Evolutionary conservation across 2,329 filamentous ascomycete genomes (phyloP), one percentile per base, ranked within the genome.

Genomic region (Verticillium longisporum): DNA sequence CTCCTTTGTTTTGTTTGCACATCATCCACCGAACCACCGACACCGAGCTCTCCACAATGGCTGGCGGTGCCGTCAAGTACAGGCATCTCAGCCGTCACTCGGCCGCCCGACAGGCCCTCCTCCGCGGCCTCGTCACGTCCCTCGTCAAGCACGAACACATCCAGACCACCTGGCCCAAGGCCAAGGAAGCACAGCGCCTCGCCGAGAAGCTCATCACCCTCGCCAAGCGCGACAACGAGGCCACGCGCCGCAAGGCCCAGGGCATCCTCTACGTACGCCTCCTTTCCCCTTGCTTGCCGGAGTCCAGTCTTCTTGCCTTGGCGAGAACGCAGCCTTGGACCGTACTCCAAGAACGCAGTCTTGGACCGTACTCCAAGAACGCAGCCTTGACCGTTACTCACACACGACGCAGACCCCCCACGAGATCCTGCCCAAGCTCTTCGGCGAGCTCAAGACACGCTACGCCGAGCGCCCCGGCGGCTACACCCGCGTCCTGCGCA

Each of bases 171-270:
- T 97, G 90, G 83, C 88, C 89, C 74, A 98, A 98, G 79, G 95
- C 95, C 56, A 99, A 98, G 78, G 95, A 99, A 80, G 91, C 95
- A 21, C 95, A 99, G 78, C 85, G 91, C 54, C 75, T 98, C 68
- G 95, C 93, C 7, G 95, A 99, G 73, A 96, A 96, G 80, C 81
- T 98, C 67, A 93, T 99, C 70, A 97, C 93, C 4, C 76, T 97
- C 68, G 94, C 91, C 21, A 99, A 98, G 84, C 90, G 88, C 78
- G 92, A 97, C 74, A 96, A 94, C 50, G 88, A 92, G 70, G 90
- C 91, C 21, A 89, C 88, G 63, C 83, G 85, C 73, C 83, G 87
- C 72, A 85, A 84, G 67, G 94, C 92, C n/a, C 79, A 88, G 69
- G 85, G 84, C 45, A 92, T 93, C 69, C 88, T 99, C 73, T 98